Evolutionary conservation across 1,284 basidiomycete genomes (phyloP).

Genomic region (Moesziomyces sp.): DNA sequence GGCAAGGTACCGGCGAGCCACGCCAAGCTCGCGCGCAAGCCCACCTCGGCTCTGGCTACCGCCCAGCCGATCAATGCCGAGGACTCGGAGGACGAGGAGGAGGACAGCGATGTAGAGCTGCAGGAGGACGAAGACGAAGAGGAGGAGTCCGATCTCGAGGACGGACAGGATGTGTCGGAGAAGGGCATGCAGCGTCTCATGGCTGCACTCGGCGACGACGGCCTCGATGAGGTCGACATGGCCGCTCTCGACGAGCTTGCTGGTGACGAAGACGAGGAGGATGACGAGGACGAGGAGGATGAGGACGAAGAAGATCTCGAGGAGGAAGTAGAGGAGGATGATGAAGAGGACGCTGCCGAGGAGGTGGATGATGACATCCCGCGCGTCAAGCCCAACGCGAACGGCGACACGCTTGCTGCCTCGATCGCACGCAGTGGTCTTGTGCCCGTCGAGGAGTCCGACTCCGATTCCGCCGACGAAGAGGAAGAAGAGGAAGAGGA

Average conservation of each 20-base stretch:
- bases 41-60: conserved; percentile 41
- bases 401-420: conserved; percentile 61
- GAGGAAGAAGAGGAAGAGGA: conserved; percentile 47
- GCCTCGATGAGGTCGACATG: conserved; percentile 58
- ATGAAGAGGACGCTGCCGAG: conserved; percentile 27
- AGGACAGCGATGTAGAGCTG: conserved; percentile 29
- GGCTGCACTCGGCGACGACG: conserved; percentile 62
- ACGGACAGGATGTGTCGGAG: conserved; percentile 61
- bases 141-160: conserved; percentile 53
- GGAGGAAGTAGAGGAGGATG: conserved; percentile 34
- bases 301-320: conserved; percentile 44
- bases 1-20: conserved; percentile 38
- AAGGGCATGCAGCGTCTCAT: conserved; percentile 62
- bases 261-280: conserved; percentile 40
- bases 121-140: conserved; percentile 35
- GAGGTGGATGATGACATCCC: conserved; percentile 31
- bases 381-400: conserved; percentile 42
- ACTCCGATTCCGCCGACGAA: conserved; percentile 49
- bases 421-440: conserved; percentile 63
- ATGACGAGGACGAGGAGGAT: conserved; percentile 36
- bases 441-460: conserved; percentile 39
- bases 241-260: conserved; percentile 53
- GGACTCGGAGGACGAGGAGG: conserved; percentile 36
- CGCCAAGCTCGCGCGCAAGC: conserved; percentile 37
- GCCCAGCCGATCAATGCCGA: conserved; percentile 40